phyloP scores from a whole-genome alignment of 495 filamentous ascomycete species.

The Mytilinidion resinicola region DNA sequence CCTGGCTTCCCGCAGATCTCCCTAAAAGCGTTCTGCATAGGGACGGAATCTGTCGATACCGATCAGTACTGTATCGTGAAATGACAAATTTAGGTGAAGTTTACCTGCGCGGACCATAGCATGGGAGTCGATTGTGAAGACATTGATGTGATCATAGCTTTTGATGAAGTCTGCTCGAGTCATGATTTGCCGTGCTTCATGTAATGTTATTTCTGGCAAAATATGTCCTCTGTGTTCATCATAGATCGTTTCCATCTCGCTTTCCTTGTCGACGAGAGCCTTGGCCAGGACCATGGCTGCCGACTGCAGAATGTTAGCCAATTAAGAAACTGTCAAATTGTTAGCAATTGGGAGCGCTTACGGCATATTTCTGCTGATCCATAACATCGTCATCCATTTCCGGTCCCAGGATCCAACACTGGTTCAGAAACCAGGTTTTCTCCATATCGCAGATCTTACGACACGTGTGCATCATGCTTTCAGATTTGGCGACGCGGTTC shows the following conservation, averaged over 20 bases:
- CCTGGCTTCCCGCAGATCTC: conserved; percentile 65
- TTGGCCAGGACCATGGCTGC: conserved; percentile 91
- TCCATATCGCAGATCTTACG: conserved; percentile 71
- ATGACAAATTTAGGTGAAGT: background rate
- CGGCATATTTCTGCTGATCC: conserved; percentile 94
- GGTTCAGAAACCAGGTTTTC: conserved; percentile 88
- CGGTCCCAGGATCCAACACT: conserved; percentile 85
- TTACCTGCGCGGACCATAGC: conserved; percentile 71
- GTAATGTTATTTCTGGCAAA: conserved; percentile 74
- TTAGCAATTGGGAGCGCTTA: conserved; percentile 39
- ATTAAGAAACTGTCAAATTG: background rate
- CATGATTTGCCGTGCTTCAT: conserved; percentile 86
- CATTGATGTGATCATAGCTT: conserved; percentile 83
- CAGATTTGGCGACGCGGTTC: conserved; percentile 74
- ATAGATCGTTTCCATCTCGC: conserved; percentile 58
- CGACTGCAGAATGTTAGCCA: conserved; percentile 43
- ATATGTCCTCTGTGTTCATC: conserved; percentile 62
- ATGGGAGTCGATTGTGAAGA: conserved; percentile 87
- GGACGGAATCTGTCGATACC: conserved; percentile 54
- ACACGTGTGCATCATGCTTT: conserved; percentile 71
- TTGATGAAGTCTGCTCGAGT: conserved; percentile 93
- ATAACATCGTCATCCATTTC: conserved; percentile 99
- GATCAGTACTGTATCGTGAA: conserved; percentile 33
- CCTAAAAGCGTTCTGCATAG: conserved; percentile 89
- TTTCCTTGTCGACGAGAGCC: conserved; percentile 74